Conservation (phyloP, 208 protist species). For the Leishmania major region DNA sequence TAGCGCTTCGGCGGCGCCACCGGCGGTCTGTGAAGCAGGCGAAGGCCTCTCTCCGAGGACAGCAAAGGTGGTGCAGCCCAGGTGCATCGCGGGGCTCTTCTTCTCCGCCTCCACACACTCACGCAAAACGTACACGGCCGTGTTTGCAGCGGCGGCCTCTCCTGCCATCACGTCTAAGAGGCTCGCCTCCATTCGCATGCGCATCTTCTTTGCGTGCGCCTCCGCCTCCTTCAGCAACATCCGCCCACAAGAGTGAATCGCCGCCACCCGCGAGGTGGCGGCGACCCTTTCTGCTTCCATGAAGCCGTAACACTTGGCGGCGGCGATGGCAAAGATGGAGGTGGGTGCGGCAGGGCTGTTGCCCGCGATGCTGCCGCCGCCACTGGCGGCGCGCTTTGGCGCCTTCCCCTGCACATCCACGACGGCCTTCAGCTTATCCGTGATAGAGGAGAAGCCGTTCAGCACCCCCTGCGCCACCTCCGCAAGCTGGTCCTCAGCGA, state of each 20-base stretch:
- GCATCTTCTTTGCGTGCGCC: constrained; percentile 30
- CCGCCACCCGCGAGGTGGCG: constrained; percentile 12
- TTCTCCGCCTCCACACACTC: constrained; percentile 77
- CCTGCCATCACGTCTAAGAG: constrained; percentile 39
- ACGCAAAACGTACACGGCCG: constrained; percentile 80
- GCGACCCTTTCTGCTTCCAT: constrained; percentile 29
- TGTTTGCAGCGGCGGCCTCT: constrained; percentile 78
- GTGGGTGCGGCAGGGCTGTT: constrained; percentile 8
- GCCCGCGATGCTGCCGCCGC: not conserved
- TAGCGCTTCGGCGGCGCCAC: not conserved
- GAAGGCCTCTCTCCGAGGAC: not conserved
- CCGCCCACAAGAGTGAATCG: constrained; percentile 19
- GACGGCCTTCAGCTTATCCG: constrained; percentile 44
- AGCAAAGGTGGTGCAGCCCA: constrained; percentile 86
- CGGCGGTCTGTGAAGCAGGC: not conserved
- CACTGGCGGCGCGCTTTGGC: constrained; percentile 40
- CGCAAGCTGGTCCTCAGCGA: constrained; percentile 58
- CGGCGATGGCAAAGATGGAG: constrained; percentile 15
- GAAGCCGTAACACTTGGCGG: constrained; percentile 34
- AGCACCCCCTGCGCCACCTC: constrained; percentile 52
- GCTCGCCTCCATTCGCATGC: constrained; percentile 28
- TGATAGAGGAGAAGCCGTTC: constrained; percentile 28
- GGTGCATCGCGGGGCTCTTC: constrained; percentile 62
- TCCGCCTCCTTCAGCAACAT: constrained; percentile 31
- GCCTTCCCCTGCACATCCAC: constrained; percentile 37